Conservation (phyloP, 495 filamentous ascomycete genomes). For the Pyrenula aspistea region DNA sequence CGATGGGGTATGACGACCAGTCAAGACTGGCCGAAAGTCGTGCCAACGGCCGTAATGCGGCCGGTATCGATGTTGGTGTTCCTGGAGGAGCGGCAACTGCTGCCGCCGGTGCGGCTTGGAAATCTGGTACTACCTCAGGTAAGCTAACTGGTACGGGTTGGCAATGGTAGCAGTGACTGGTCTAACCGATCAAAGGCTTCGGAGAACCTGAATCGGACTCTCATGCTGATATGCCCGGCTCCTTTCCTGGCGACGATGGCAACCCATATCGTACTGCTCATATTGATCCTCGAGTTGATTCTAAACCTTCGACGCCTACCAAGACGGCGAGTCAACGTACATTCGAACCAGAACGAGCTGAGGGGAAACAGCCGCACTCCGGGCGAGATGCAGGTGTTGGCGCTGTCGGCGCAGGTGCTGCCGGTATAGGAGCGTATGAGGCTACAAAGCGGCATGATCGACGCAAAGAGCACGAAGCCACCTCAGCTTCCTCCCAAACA, state of each 20-base stretch:
- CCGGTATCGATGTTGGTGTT: background rate
- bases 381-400: constrained; percentile 7
- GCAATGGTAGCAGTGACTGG: too few relatives aligned
- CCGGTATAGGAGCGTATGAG: constrained; percentile 8
- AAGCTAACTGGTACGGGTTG: background rate
- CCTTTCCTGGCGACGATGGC: background rate
- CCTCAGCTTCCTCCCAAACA: too few relatives aligned
- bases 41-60: background rate
- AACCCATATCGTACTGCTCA: background rate
- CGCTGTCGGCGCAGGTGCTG: constrained; percentile 5
- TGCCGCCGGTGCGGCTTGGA: background rate
- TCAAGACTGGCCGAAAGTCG: background rate
- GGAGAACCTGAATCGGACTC: background rate
- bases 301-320: background rate
- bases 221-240: background rate
- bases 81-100: background rate
- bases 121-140: background rate
- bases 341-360: background rate
- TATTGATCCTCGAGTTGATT: background rate
- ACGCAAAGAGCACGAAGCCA: background rate
- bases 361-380: constrained; percentile 1
- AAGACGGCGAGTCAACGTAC: background rate
- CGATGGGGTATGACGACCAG: background rate
- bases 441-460: constrained; percentile 1
- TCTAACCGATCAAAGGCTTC: background rate